Evolutionary conservation across 768 basidiomycete species (phyloP).

Genomic region (Mycena galopus): DNA sequence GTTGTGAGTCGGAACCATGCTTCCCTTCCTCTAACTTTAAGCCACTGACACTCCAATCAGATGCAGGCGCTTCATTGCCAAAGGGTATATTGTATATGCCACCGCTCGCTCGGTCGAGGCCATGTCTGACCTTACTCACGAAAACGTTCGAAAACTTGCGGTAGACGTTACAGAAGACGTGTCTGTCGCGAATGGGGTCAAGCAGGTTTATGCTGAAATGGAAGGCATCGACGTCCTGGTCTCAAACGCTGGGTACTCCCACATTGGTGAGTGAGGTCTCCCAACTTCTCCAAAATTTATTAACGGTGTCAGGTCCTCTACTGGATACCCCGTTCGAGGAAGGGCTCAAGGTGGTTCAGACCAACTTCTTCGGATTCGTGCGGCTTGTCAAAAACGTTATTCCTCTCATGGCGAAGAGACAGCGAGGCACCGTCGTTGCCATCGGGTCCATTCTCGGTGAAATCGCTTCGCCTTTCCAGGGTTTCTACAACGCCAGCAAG

Average conservation of each 20-base stretch:
- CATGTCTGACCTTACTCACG: constrained; percentile 56
- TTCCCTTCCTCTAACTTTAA: neutral
- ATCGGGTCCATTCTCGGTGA: constrained; percentile 48
- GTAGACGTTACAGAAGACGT: constrained; percentile 63
- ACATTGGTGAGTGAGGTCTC: constrained; percentile 49
- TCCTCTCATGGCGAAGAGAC: constrained; percentile 46
- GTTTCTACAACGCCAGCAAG: constrained; percentile 48
- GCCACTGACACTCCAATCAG: constrained; percentile 39
- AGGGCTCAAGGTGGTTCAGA: constrained; percentile 39
- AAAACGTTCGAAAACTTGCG: constrained; percentile 49
- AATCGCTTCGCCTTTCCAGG: constrained; percentile 45
- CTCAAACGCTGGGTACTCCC: constrained; percentile 62
- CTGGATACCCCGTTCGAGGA: constrained; percentile 44
- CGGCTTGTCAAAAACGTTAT: constrained; percentile 45
- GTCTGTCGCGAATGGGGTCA: constrained; percentile 50
- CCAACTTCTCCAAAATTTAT: neutral
- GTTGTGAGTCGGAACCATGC: constrained; percentile 47
- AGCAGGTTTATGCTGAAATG: constrained; percentile 55
- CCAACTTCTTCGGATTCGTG: constrained; percentile 45
- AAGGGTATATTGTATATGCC: constrained; percentile 66
- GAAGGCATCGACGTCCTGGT: constrained; percentile 65
- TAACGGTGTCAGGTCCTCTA: constrained; percentile 37
- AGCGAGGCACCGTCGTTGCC: constrained; percentile 46
- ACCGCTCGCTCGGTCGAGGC: constrained; percentile 60
- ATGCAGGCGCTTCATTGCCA: constrained; percentile 57